A percentile compares a stretch with the other conserved stretches of the same genome.
These are phyloP conservation scores for Gossypium anomalum DNA, from an alignment of 345 rosid genomes.

Conservation along the genomic window DNA sequence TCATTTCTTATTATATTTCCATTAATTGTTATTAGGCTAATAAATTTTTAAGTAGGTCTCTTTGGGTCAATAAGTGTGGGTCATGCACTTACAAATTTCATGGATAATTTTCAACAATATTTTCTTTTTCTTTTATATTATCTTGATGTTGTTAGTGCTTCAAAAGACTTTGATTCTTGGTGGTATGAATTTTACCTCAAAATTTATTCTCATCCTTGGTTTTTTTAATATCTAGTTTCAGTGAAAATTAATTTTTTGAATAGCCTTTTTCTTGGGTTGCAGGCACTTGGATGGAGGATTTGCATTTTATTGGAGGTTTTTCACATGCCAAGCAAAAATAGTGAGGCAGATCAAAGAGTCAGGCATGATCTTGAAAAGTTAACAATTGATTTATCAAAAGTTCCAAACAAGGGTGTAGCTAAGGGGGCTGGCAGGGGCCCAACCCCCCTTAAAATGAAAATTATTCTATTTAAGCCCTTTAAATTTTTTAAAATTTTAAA, in stretches of 20 bases:
- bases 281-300: slow-evolving; percentile 95
- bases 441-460: no score
- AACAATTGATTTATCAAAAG: no score
- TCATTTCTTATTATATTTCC: background rate
- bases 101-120: background rate
- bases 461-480: no score
- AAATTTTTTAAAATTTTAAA: no score
- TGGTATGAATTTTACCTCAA: background rate
- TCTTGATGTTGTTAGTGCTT: background rate
- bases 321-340: no score
- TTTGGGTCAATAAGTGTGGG: background rate
- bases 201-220: background rate
- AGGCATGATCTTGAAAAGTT: no score
- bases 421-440: no score
- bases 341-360: no score
- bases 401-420: no score
- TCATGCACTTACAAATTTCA: background rate
- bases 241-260: background rate
- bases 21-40: background rate
- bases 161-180: no score
- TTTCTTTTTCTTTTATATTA: background rate
- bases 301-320: slow-evolving; percentile 13
- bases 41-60: background rate
- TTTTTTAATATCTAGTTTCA: background rate
- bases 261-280: background rate